phyloP scores from a whole-genome alignment of 1,284 basidiomycete genomes.

The Papiliotrema laurentii region DNA sequence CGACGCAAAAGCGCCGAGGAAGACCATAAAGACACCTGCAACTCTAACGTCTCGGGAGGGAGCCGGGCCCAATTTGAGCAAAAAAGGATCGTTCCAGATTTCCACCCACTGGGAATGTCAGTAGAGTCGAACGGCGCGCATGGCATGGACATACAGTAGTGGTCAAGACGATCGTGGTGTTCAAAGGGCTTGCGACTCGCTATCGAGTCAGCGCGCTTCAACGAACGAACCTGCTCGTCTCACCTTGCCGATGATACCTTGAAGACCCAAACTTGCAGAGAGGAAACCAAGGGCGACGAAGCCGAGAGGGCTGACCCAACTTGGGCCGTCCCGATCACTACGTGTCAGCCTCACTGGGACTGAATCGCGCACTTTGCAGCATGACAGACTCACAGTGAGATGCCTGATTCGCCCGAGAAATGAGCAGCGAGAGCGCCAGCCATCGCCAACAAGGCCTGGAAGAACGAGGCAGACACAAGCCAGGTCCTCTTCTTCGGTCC shows the following conservation, averaged over 20 bases:
- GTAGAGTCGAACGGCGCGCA: neutral
- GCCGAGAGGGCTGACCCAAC: conserved; percentile 63
- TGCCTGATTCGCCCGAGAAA: conserved; percentile 54
- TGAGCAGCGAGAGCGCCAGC: conserved; percentile 61
- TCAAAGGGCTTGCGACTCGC: conserved; percentile 65
- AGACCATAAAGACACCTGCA: conserved; percentile 62
- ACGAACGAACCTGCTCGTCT: neutral
- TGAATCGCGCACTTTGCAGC: no score
- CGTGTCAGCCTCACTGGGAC: neutral
- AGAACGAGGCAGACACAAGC: conserved; percentile 64
- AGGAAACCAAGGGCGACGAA: conserved; percentile 70
- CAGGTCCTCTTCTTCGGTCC: conserved; percentile 68
- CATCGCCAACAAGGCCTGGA: conserved; percentile 72
- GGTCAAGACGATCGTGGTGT: conserved; percentile 58
- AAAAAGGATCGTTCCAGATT: conserved; percentile 69
- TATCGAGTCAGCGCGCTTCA: conserved; percentile 4
- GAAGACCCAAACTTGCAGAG: conserved; percentile 67
- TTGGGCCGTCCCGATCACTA: conserved; percentile 54
- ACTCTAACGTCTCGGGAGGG: conserved; percentile 67
- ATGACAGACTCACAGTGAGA: conserved; percentile 52
- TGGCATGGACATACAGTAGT: conserved; percentile 53
- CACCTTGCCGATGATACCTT: conserved; percentile 72
- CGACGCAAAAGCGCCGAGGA: conserved; percentile 70
- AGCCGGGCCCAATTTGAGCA: conserved; percentile 56
- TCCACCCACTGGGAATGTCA: conserved; percentile 61